A percentile compares a stretch with the other conserved stretches of the same genome.
Conservation (phyloP, 2,329 filamentous ascomycete genomes). For the Colletotrichum limetticola region DNA sequence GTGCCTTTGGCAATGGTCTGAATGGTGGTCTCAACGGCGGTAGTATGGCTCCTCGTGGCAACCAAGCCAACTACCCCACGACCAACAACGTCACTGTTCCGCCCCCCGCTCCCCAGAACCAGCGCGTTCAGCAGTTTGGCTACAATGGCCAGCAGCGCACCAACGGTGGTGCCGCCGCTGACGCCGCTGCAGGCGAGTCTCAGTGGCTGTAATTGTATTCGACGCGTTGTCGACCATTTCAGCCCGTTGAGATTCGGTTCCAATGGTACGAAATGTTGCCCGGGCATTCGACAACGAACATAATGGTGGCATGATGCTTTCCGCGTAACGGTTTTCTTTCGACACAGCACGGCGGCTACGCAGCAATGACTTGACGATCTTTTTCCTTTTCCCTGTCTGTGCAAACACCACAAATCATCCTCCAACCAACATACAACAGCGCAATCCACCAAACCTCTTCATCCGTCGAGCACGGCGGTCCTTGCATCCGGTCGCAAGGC, state of each 20-base stretch:
- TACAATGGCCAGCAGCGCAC: slow-evolving; percentile 22
- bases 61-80: slow-evolving; percentile 47
- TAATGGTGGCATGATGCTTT: slow-evolving; percentile 35
- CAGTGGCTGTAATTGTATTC: slow-evolving; percentile 51
- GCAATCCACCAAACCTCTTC: slow-evolving; percentile 28
- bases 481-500: slow-evolving; percentile 42
- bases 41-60: slow-evolving; percentile 44
- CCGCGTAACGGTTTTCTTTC: slow-evolving; percentile 37
- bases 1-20: slow-evolving; percentile 41
- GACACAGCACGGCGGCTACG: slow-evolving; percentile 48
- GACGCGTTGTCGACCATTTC: slow-evolving; percentile 10
- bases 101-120: slow-evolving; percentile 36
- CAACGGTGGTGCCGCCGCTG: slow-evolving; percentile 27
- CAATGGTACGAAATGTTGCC: slow-evolving; percentile 30
- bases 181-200: slow-evolving; percentile 45
- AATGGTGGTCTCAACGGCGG: slow-evolving; percentile 40
- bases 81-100: slow-evolving; percentile 46
- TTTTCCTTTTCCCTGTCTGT: slow-evolving; percentile 47
- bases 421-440: slow-evolving; percentile 23
- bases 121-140: slow-evolving; percentile 26
- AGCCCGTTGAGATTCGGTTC: background rate
- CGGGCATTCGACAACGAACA: slow-evolving; percentile 35
- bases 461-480: slow-evolving; percentile 42
- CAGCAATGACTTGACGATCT: slow-evolving; percentile 53
- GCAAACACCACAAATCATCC: slow-evolving; percentile 35